Evolutionary conservation across 768 basidiomycete species (phyloP).

Genomic region (Galerina sulciceps): DNA sequence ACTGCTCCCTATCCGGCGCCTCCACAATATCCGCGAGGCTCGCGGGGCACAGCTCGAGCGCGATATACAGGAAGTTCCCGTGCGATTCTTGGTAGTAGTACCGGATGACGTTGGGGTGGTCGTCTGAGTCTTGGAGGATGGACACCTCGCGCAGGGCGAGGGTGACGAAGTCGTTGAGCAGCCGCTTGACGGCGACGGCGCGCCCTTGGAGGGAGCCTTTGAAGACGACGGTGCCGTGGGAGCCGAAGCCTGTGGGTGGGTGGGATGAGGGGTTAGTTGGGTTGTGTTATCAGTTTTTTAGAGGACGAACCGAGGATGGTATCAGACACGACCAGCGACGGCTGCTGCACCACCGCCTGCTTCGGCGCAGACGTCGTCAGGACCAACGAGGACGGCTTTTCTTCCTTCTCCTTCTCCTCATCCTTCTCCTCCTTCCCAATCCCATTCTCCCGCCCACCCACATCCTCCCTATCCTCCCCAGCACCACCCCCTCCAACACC

Average conservation of each 20-base stretch:
- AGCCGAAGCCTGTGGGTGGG: conserved; percentile 77
- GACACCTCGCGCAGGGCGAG: conserved; percentile 93
- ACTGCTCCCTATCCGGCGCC: conserved; percentile 65
- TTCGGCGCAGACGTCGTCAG: conserved; percentile 31
- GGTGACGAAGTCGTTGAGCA: conserved; percentile 94
- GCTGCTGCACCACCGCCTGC: conserved; percentile 28
- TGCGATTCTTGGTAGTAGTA: conserved; percentile 98
- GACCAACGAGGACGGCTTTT: conserved; percentile 22
- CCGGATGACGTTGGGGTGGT: conserved; percentile 97
- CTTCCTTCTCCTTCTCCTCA: conserved; percentile 33
- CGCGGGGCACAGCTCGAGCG: conserved; percentile 92
- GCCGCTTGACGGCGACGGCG: conserved; percentile 97
- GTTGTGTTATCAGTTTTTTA: not conserved
- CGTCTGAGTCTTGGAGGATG: conserved; percentile 95
- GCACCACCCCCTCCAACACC: conserved; percentile 43
- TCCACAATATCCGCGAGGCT: conserved; percentile 89
- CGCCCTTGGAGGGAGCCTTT: conserved; percentile 95
- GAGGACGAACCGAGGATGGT: conserved; percentile 65
- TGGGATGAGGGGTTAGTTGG: conserved; percentile 8
- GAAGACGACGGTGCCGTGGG: conserved; percentile 95
- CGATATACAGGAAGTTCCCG: conserved; percentile 95
- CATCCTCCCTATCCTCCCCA: conserved; percentile 39
- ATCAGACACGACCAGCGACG: conserved; percentile 75
- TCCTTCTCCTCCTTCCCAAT: conserved; percentile 27
- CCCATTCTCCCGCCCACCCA: too few species aligned